Evolutionary conservation across 139 green algal genomes (phyloP).

Genomic region (Medakamo hakoo): DNA sequence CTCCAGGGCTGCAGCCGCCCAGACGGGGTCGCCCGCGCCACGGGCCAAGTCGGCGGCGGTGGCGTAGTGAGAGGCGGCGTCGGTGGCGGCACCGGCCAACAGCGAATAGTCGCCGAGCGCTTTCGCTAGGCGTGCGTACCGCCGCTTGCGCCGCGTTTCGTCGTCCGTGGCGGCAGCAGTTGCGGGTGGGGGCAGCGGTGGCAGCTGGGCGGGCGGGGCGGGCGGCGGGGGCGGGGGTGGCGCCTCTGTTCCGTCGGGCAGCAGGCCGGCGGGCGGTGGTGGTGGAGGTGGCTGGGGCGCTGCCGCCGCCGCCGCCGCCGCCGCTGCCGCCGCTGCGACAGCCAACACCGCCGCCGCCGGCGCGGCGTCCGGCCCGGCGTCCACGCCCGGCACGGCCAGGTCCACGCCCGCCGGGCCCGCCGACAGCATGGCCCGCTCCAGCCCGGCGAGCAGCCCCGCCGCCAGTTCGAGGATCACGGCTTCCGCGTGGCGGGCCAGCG

Average conservation of each 20-base stretch:
- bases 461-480: conserved; percentile 75
- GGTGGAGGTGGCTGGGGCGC: too few species aligned
- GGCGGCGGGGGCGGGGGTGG: too few species aligned
- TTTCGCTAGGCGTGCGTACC: conserved; percentile 65
- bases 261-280: neutral
- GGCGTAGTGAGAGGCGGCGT: conserved; percentile 47
- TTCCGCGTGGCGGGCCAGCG: conserved; percentile 41
- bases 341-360: neutral
- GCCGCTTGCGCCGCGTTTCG: conserved; percentile 33
- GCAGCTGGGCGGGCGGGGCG: too few species aligned
- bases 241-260: conserved; percentile 13
- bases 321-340: too few species aligned
- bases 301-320: too few species aligned
- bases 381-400: conserved; percentile 33
- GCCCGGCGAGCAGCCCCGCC: conserved; percentile 49
- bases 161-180: too few species aligned
- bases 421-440: conserved; percentile 64
- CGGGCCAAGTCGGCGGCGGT: conserved; percentile 27
- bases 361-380: neutral
- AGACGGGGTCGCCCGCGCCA: conserved; percentile 23
- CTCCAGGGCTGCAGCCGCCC: conserved; percentile 29
- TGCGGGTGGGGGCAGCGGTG: too few species aligned
- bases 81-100: conserved; percentile 49
- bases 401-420: conserved; percentile 33
- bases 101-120: conserved; percentile 63